phyloP scores from a whole-genome alignment of 345 rosid species.

The Mangifera indica region DNA sequence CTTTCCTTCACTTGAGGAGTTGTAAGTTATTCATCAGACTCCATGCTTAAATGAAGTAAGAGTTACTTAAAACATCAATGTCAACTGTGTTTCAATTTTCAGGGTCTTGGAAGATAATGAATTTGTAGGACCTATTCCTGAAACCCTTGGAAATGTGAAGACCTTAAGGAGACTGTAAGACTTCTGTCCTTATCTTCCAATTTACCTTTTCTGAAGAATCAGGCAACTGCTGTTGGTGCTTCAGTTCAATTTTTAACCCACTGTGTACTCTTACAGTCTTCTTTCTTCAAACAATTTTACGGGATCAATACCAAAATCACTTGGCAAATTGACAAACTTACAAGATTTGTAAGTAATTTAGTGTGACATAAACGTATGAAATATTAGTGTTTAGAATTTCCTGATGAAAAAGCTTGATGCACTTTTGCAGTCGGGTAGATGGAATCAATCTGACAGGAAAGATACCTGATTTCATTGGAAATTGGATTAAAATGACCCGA shows the following conservation, averaged over 20 bases:
- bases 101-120: conserved; percentile 69
- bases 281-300: conserved; percentile 75
- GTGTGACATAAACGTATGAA: neutral
- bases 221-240: neutral
- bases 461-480: conserved; percentile 74
- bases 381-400: neutral
- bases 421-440: conserved; percentile 63
- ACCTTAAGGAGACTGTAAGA: conserved; percentile 54
- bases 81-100: conserved; percentile 10
- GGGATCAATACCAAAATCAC: conserved; percentile 70
- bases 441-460: conserved; percentile 69
- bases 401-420: neutral
- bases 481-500: conserved; percentile 58
- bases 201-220: neutral
- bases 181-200: neutral
- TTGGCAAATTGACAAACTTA: conserved; percentile 57
- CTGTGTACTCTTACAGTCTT: conserved; percentile 34
- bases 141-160: conserved; percentile 58
- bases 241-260: neutral
- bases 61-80: neutral
- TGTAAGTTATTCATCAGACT: conserved; percentile 47
- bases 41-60: neutral
- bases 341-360: conserved; percentile 66
- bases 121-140: conserved; percentile 61
- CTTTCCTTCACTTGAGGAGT: conserved; percentile 44